Evolutionary conservation across 2,329 filamentous ascomycete species (phyloP).

Genomic region (Cladophialophora yegresii): DNA sequence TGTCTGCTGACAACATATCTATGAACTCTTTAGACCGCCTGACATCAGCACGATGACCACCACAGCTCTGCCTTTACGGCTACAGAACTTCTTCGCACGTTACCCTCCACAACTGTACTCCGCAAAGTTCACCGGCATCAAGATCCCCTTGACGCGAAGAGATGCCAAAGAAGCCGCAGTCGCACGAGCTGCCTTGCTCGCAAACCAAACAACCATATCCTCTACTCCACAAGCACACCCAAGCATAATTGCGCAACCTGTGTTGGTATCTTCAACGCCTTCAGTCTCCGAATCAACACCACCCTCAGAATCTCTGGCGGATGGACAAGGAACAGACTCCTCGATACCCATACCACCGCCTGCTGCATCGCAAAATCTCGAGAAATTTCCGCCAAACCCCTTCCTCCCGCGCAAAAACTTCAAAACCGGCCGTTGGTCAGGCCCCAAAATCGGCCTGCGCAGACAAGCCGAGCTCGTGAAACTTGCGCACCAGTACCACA

Average conservation of each 20-base stretch:
- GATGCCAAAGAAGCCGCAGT: constrained; percentile 29
- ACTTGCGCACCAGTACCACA: constrained; percentile 73
- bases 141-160: constrained; percentile 33
- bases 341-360: constrained; percentile 42
- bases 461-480: constrained; percentile 90
- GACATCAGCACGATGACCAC: background rate
- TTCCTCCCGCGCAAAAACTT: constrained; percentile 80
- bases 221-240: background rate
- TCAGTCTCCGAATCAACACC: constrained; percentile 32
- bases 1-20: background rate
- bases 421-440: constrained; percentile 77
- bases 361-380: constrained; percentile 40
- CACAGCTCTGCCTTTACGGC: constrained; percentile 66
- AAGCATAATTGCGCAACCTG: constrained; percentile 13
- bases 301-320: constrained; percentile 45
- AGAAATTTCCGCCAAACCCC: constrained; percentile 65
- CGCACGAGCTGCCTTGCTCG: constrained; percentile 8
- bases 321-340: constrained; percentile 39
- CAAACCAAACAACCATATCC: constrained; percentile 3
- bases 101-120: constrained; percentile 70
- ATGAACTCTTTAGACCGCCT: background rate
- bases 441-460: constrained; percentile 78
- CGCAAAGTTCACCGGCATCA: constrained; percentile 39
- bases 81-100: constrained; percentile 83
- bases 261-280: constrained; percentile 8